phyloP scores from a whole-genome alignment of 2,329 filamentous ascomycete species.

The Coleophoma eucalyptorum region DNA sequence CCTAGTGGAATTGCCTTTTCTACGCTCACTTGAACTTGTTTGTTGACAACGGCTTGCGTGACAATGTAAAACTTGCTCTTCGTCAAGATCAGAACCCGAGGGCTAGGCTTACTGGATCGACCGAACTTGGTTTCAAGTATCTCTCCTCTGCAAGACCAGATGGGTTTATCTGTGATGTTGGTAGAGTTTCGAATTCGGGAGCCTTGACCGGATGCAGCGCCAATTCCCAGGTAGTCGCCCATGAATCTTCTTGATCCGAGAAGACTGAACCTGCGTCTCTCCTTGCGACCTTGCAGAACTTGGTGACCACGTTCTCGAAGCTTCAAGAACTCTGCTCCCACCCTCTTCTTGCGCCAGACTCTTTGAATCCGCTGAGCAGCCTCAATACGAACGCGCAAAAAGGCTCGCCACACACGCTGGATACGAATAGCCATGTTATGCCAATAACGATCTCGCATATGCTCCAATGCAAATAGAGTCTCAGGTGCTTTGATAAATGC shows the following conservation, averaged over 20 bases:
- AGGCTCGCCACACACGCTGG: slow-evolving; percentile 95
- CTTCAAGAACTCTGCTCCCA: slow-evolving; percentile 84
- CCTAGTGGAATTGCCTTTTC: slow-evolving; percentile 82
- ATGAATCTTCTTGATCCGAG: slow-evolving; percentile 88
- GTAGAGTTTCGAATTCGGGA: slow-evolving; percentile 75
- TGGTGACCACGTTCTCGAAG: slow-evolving; percentile 84
- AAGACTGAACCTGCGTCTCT: slow-evolving; percentile 85
- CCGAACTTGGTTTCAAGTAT: slow-evolving; percentile 92
- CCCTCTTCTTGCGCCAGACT: slow-evolving; percentile 91
- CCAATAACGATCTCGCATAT: slow-evolving; percentile 98
- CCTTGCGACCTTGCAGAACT: slow-evolving; percentile 80
- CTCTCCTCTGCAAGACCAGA: slow-evolving; percentile 92
- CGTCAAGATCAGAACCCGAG: slow-evolving; percentile 80
- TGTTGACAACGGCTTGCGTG: slow-evolving; percentile 77
- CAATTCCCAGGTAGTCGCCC: slow-evolving; percentile 90
- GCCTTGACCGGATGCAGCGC: slow-evolving; percentile 74
- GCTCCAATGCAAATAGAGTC: slow-evolving; percentile 92
- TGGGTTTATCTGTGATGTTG: slow-evolving; percentile 70
- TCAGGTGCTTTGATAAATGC: slow-evolving; percentile 98
- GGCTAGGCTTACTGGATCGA: slow-evolving; percentile 88
- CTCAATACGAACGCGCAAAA: slow-evolving; percentile 87
- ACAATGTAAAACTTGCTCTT: slow-evolving; percentile 86
- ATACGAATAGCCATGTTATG: slow-evolving; percentile 99
- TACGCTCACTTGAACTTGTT: slow-evolving; percentile 74
- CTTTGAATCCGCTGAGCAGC: slow-evolving; percentile 91